A percentile compares a stretch with the other conserved stretches of the same genome.
Conservation (phyloP, 306 rosid species). For the Citrullus amarus region DNA sequence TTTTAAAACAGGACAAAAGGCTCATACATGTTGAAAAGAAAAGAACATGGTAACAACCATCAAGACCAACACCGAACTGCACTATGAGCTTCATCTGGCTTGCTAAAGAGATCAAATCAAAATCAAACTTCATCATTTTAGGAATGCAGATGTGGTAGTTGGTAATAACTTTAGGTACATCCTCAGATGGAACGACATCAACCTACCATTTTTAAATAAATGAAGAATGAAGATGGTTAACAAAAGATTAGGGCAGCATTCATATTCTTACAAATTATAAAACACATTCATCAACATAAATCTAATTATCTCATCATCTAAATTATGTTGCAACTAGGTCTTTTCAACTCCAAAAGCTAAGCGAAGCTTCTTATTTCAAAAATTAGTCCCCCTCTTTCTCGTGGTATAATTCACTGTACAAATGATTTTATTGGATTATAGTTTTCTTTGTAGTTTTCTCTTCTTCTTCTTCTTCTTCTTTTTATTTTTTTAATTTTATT, state of each 20-base stretch:
- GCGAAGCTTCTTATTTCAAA: neutral
- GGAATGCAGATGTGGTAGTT: conserved; percentile 56
- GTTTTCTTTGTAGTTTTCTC: too few species aligned
- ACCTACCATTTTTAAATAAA: conserved; percentile 32
- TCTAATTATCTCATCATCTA: neutral
- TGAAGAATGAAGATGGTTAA: neutral
- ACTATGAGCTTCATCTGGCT: conserved; percentile 60
- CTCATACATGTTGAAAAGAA: neutral
- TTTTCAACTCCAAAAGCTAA: neutral
- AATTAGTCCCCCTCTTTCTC: neutral
- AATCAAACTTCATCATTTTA: conserved; percentile 52
- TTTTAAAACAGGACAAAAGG: neutral
- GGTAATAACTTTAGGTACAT: conserved; percentile 44
- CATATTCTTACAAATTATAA: neutral
- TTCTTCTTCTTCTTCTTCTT: too few species aligned
- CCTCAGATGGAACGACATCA: conserved; percentile 58
- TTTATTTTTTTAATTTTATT: too few species aligned
- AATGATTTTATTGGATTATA: neutral
- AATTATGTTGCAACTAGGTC: neutral
- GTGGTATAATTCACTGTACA: neutral
- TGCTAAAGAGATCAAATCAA: conserved; percentile 48
- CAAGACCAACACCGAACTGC: conserved; percentile 91
- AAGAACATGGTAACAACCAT: conserved; percentile 38
- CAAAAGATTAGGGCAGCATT: neutral
- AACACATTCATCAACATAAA: neutral